A percentile compares a stretch with the other conserved stretches of the same genome.
Conservation (phyloP, 2,329 filamentous ascomycete genomes). For the Proliferodiscus dingleyae region DNA sequence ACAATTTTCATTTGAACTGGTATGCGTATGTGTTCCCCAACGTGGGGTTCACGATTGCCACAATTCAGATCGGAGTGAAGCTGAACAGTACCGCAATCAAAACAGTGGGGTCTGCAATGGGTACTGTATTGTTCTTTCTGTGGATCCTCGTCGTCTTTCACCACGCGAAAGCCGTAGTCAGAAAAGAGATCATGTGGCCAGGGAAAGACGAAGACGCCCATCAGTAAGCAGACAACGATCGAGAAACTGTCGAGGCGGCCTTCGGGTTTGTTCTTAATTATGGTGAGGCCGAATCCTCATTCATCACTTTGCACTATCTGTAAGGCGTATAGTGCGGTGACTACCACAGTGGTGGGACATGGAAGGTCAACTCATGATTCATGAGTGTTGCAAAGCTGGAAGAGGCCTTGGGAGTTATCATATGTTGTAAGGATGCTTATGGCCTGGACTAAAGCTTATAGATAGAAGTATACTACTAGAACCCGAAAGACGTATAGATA, state of each 20-base stretch:
- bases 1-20: slow-evolving; percentile 56
- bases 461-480: too few relatives aligned
- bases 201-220: slow-evolving; percentile 32
- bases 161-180: slow-evolving; percentile 26
- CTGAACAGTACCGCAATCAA: slow-evolving; percentile 40
- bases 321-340: too few relatives aligned
- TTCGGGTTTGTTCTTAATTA: background rate
- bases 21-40: slow-evolving; percentile 61
- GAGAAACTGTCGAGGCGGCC: background rate
- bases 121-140: slow-evolving; percentile 43
- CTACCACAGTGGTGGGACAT: too few relatives aligned
- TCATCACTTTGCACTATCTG: too few relatives aligned
- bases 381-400: too few relatives aligned
- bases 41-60: slow-evolving; percentile 53
- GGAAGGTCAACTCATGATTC: too few relatives aligned
- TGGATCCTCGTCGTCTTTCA: slow-evolving; percentile 26
- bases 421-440: too few relatives aligned
- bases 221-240: background rate
- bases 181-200: slow-evolving; percentile 29
- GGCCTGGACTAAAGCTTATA: too few relatives aligned
- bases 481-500: too few relatives aligned
- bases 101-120: slow-evolving; percentile 36
- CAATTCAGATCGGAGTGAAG: slow-evolving; percentile 47
- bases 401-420: too few relatives aligned
- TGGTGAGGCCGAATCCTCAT: too few relatives aligned